Evolutionary conservation across 2,329 filamentous ascomycete species (phyloP).

Genomic region (Amylocarpus encephaloides): DNA sequence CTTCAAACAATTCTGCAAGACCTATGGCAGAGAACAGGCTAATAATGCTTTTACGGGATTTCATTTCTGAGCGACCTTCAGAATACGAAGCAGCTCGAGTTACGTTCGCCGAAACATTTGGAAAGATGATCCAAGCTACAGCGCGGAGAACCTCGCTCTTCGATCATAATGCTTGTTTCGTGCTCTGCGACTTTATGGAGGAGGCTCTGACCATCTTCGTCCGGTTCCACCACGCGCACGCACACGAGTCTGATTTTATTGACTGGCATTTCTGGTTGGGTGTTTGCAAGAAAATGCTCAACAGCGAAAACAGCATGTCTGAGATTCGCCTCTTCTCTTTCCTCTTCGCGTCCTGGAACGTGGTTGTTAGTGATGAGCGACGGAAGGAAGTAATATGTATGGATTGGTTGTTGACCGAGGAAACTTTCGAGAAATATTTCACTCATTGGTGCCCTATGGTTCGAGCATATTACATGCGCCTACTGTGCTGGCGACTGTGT

Average conservation of each 20-base stretch:
- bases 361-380: conserved; percentile 46
- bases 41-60: conserved; percentile 63
- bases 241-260: conserved; percentile 38
- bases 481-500: conserved; percentile 65
- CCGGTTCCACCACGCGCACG: conserved; percentile 46
- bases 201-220: conserved; percentile 59
- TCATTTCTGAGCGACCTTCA: conserved; percentile 54
- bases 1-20: conserved; percentile 52
- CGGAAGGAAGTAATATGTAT: conserved; percentile 56
- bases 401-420: conserved; percentile 54
- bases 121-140: conserved; percentile 52
- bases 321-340: conserved; percentile 65
- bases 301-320: conserved; percentile 65
- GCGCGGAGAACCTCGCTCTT: conserved; percentile 59
- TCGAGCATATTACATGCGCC: conserved; percentile 66
- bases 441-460: conserved; percentile 76
- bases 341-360: conserved; percentile 59
- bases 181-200: conserved; percentile 67
- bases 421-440: conserved; percentile 61
- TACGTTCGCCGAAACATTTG: conserved; percentile 59
- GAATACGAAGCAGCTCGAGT: conserved; percentile 47
- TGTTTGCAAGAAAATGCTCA: conserved; percentile 61
- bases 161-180: conserved; percentile 65
- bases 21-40: conserved; percentile 66
- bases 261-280: conserved; percentile 64